Evolutionary conservation across 2,329 filamentous ascomycete species (phyloP), one percentile per base, ranked within the genome.

Genomic region (Fusarium paranaense): DNA sequence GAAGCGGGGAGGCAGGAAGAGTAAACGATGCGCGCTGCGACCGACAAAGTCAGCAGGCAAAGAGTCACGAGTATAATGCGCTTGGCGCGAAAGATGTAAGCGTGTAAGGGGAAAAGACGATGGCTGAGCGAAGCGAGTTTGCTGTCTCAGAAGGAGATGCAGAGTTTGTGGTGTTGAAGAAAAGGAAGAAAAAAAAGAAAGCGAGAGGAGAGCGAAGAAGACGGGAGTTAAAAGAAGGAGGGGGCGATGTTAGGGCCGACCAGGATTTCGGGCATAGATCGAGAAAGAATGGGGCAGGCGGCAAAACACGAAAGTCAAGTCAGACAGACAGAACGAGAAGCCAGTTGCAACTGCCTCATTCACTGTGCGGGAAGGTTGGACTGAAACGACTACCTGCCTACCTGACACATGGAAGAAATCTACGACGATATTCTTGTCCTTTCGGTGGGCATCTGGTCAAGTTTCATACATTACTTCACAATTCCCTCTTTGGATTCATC

Each of bases 221-320:
- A 70, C 68, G 65, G 63, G 70, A 73, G 69, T 78, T 73, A 73
- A 64, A 73, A 68, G 61, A 69, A 74, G 60, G 62, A 68, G 32
- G 69, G 71, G 77, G 72, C 70, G 72, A 74, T 64, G 72, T 79
- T 78, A 78, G 77, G 77, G 77, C 77, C 77, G 68, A 70, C 70
- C 74, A 67, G 73, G 50, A 62, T 72, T 73, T 76, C 67, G 72
- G 66, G 69, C 59, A 69, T 54, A 62, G 66, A 56, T 62, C 64
- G 47, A 64, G 62, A 73, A 73, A 70, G 64, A 73, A 78, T 70
- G 77, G 77, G 77, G 77, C 77, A 68, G 52, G 71, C 68, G 66
- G 74, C 66, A 76, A 75, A 67, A 64, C 57, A 37, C 30, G 13
- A 37, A 58, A 58, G 32, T 50, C 25, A 61, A 16, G 33, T 25